A percentile compares a stretch with the other conserved stretches of the same genome.
These are phyloP conservation scores for Periconia sp. DNA, from an alignment of 2,329 filamentous ascomycete genomes.

Conservation along the genomic window DNA sequence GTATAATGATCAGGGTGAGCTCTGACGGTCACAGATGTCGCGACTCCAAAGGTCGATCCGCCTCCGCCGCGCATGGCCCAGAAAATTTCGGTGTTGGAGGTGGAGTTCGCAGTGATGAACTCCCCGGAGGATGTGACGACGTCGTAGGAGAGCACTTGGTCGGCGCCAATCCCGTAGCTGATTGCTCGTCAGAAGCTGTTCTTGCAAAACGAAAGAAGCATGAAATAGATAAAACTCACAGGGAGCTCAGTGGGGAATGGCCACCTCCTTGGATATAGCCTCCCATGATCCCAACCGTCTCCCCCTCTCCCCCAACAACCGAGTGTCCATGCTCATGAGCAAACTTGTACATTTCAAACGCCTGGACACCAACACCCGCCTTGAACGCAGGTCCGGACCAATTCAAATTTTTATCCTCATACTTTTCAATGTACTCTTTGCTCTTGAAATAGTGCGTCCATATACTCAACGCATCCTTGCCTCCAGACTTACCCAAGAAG, in stretches of 20 bases:
- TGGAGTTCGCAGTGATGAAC: slow-evolving; percentile 32
- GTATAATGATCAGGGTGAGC: slow-evolving; percentile 37
- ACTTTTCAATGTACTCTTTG: slow-evolving; percentile 37
- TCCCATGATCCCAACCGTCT: slow-evolving; percentile 54
- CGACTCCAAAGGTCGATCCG: slow-evolving; percentile 38
- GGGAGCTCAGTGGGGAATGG: slow-evolving; percentile 55
- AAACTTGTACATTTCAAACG: slow-evolving; percentile 55
- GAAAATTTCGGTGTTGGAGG: slow-evolving; percentile 35
- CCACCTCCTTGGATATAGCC: slow-evolving; percentile 54
- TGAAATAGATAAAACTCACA: slow-evolving; percentile 26
- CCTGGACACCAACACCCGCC: slow-evolving; percentile 58
- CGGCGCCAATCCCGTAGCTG: slow-evolving; percentile 42
- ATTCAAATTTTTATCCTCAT: slow-evolving; percentile 29
- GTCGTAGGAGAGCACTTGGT: slow-evolving; percentile 39
- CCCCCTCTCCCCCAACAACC: slow-evolving; percentile 55
- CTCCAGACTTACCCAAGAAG: slow-evolving; percentile 38
- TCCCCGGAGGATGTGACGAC: slow-evolving; percentile 36
- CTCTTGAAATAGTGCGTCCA: slow-evolving; percentile 42
- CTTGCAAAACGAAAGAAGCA: not conserved
- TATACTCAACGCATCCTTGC: slow-evolving; percentile 38
- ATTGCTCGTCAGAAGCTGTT: slow-evolving; percentile 15
- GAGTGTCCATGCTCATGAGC: slow-evolving; percentile 51
- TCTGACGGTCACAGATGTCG: slow-evolving; percentile 37
- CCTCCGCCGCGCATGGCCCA: slow-evolving; percentile 41
- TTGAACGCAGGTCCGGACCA: slow-evolving; percentile 56